Base-by-base conservation (phyloP, 1,284 basidiomycete species). In the Heterobasidion occidentale region DNA sequence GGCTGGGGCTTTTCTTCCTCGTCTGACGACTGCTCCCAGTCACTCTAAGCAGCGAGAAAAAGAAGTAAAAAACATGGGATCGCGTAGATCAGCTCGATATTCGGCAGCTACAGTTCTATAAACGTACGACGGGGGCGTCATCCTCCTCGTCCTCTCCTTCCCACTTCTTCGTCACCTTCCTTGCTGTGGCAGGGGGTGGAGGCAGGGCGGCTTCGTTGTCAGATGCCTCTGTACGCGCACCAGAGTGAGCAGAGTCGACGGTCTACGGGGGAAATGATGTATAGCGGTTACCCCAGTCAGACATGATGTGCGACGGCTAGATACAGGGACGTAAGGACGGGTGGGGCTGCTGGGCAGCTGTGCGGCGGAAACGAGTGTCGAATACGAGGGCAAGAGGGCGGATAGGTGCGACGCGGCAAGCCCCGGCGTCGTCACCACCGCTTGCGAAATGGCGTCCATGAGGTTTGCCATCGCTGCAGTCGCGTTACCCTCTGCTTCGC, bases 11-110 rank as follows among this genome's bases (percentile, higher is more conserved):
- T 79, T 59, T 79, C 74, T 61, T 85, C 80, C 56, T 67, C 88
- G n/a, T 88, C 87, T 6, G 90, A 91, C 4, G 88, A 90, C 47
- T 80, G 90, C 63, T 98, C 94, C 94, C 94, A 97, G 71, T 95
- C 92, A 68, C 92, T 93, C 90, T 95, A 35, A 34, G 35, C 15
- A 33, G 9, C 46, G 46, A 48, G 63, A 36, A 55, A 58, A 52
- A n/a, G n/a, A n/a, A n/a, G n/a, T n/a, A n/a, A 49, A n/a, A 19
- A 54, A 52, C 56, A 60, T 60, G 44, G 47, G 46, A 51, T 55
- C 48, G 51, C 36, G 27, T 12, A 14, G 52, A 56, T 58, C 52
- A 59, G 56, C 36, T 55, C 53, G 35, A 44, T 48, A 49, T 19
- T 33, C 17, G 38, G 27, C 19, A 19, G 9, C 6, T 19, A 55